phyloP scores from a whole-genome alignment of 2,329 filamentous ascomycete species.

The Penicillium sp. region DNA sequence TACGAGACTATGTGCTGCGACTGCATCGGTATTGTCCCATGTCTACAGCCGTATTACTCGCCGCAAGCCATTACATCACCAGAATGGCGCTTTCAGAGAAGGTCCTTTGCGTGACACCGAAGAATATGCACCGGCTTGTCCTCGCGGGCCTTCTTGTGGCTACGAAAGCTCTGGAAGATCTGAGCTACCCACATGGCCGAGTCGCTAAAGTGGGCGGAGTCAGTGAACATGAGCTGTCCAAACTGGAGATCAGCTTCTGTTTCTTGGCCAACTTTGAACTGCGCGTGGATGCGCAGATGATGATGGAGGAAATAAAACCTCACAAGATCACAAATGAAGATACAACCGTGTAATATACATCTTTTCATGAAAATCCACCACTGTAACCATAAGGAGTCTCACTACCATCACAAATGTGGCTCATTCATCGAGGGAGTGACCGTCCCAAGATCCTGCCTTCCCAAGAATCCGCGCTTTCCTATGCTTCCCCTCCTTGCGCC shows the following conservation, averaged over 20 bases:
- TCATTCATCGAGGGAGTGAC: no score
- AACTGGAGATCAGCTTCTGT: constrained; percentile 85
- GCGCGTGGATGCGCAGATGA: constrained; percentile 58
- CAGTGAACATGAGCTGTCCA: constrained; percentile 73
- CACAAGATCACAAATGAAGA: background rate
- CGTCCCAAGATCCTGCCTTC: no score
- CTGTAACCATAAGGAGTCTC: background rate
- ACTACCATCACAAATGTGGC: no score
- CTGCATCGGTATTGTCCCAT: constrained; percentile 91
- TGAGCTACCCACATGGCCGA: constrained; percentile 79
- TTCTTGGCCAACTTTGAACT: constrained; percentile 84
- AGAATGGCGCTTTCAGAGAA: constrained; percentile 74
- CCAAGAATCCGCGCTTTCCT: no score
- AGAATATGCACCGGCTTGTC: constrained; percentile 82
- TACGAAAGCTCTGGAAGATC: constrained; percentile 92
- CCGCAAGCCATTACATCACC: constrained; percentile 83
- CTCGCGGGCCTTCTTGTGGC: constrained; percentile 82
- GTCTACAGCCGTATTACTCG: constrained; percentile 89
- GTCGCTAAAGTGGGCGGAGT: constrained; percentile 88
- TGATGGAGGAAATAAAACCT: constrained; percentile 47
- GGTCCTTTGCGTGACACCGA: constrained; percentile 73
- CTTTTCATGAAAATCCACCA: background rate
- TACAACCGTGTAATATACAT: background rate
- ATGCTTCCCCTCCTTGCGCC: no score
- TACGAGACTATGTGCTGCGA: constrained; percentile 80